Evolutionary conservation across 2,329 filamentous ascomycete genomes (phyloP), one percentile per base, ranked within the genome.

Genomic region (Plenodomus lindquistii): DNA sequence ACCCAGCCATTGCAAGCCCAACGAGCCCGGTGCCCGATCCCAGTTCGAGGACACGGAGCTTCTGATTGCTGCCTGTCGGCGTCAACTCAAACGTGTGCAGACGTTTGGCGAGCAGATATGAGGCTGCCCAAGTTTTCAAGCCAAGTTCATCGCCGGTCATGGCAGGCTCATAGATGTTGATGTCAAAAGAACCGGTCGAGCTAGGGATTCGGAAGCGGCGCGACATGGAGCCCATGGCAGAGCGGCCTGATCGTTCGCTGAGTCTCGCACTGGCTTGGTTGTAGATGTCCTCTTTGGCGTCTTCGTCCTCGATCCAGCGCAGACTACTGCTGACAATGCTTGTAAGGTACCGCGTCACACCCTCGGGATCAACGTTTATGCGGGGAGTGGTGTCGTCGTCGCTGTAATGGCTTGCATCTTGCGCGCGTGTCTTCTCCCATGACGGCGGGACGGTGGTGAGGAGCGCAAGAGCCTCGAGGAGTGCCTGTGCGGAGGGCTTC

Each of bases 111-210:
- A 97, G 84, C 2, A 95, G 81, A 65, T 91, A 95, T 0, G 91
- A 93, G 0, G 91, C 93, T 0, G 89, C 90, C 94, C 94, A 97
- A 0, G 94, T 99, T 73, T 99, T 97, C 70, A 95, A 81, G 1
- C 94, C 94, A 16, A 97, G 79, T 50, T 89, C 88, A 71, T 97
- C 93, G 6, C 88, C 88, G 0, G 90, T 96, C 46, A 97, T 78
- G 1, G 91, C 86, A 1, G 94, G 94, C 69, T 99, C 94, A 47
- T 90, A 82, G 34, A 99, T 84, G 29, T 81, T 80, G 42, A 99
- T 77, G 38, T 86, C 80, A 41, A 72, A 68, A 2, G 59, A 48
- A 19, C 56, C 55, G n/a, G 66, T 67, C 10, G 71, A 69, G 13
- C 73, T 66, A 20, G 82, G 80, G 36, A 89, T 82, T 7, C 62